phyloP scores from a whole-genome alignment of 2,329 filamentous ascomycete species.

The Calonectria leucothoes region DNA sequence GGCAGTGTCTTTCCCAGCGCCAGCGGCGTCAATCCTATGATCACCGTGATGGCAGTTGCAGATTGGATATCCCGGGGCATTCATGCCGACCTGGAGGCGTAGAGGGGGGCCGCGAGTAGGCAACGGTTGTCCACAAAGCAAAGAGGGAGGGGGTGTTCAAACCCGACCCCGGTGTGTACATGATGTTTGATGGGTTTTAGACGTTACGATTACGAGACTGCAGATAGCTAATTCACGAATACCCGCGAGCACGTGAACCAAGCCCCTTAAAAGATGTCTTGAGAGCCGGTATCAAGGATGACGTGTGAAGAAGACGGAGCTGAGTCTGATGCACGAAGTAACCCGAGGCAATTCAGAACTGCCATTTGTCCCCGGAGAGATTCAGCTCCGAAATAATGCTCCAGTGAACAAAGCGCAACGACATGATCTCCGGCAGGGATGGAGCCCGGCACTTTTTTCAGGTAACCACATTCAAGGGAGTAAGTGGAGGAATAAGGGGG shows the following conservation, averaged over 20 bases:
- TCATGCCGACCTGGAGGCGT: slow-evolving; percentile 54
- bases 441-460: slow-evolving; percentile 7
- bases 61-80: slow-evolving; percentile 73
- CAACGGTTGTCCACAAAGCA: not conserved
- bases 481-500: not conserved
- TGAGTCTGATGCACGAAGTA: not conserved
- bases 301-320: slow-evolving; percentile 5
- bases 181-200: slow-evolving; percentile 4
- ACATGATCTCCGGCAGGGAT: slow-evolving; percentile 9
- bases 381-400: not conserved
- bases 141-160: not conserved
- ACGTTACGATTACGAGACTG: slow-evolving; percentile 13
- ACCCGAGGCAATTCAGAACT: not conserved
- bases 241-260: not conserved
- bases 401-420: not conserved
- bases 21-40: slow-evolving; percentile 85
- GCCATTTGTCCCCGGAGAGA: not conserved
- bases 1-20: slow-evolving; percentile 81
- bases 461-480: slow-evolving; percentile 9
- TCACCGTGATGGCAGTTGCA: slow-evolving; percentile 78
- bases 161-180: slow-evolving; percentile 15
- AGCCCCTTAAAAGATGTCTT: not conserved
- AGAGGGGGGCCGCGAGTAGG: slow-evolving; percentile 8
- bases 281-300: not conserved
- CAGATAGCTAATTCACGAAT: not conserved